A percentile compares a stretch with the other conserved stretches of the same genome.
Conservation (phyloP, 805 yeast species). For the Blastobotrys parvus region DNA sequence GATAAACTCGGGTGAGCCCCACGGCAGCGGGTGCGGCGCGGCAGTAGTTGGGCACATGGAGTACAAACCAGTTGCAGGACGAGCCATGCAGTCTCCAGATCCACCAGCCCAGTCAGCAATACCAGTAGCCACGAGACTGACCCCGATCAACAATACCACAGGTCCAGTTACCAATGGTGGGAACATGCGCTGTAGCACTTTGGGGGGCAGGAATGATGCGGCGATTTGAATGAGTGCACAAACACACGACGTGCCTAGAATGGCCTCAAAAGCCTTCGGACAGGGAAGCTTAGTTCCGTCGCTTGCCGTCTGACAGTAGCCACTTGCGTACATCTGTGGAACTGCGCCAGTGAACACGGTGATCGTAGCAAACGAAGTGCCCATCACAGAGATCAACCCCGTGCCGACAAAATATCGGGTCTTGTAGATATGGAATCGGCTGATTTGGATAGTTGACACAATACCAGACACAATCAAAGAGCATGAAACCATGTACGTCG, state of each 20-base stretch:
- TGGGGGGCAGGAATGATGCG: slow-evolving; percentile 72
- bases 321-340: slow-evolving; percentile 71
- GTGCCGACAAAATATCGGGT: slow-evolving; percentile 80
- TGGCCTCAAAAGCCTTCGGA: slow-evolving; percentile 85
- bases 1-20: slow-evolving; percentile 83
- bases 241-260: slow-evolving; percentile 69
- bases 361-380: slow-evolving; percentile 84
- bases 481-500: slow-evolving; percentile 64
- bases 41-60: slow-evolving; percentile 39
- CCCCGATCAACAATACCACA: slow-evolving; percentile 79
- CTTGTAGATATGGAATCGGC: slow-evolving; percentile 65
- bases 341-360: slow-evolving; percentile 67
- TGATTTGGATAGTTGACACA: slow-evolving; percentile 66
- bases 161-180: slow-evolving; percentile 94
- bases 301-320: slow-evolving; percentile 53
- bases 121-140: slow-evolving; percentile 59
- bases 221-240: slow-evolving; percentile 70
- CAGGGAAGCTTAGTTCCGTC: slow-evolving; percentile 69
- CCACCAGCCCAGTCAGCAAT: slow-evolving; percentile 88
- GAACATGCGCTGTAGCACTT: slow-evolving; percentile 58
- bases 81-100: slow-evolving; percentile 36
- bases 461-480: slow-evolving; percentile 64
- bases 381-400: slow-evolving; percentile 82
- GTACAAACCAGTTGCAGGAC: slow-evolving; percentile 35
- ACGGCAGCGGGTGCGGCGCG: slow-evolving; percentile 50